Evolutionary conservation across 192 early-diverging fungal species (phyloP), one percentile per base, ranked within the genome.

Genomic region (Kappamyces sp.): DNA sequence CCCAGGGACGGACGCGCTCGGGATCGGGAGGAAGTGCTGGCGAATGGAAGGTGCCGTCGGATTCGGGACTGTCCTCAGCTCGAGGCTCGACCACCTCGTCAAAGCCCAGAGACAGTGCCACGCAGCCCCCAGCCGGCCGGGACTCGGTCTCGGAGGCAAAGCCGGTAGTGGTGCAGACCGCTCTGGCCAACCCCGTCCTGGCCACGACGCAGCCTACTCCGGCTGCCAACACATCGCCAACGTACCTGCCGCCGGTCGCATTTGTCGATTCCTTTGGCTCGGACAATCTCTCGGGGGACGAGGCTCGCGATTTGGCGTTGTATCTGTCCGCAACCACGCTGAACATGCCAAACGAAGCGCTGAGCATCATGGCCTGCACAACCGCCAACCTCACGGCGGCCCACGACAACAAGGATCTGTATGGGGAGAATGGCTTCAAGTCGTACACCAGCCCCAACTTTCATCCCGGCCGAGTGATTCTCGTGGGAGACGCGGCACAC

Each of bases 401-500:
- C 6, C 12, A 49, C 15, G 74, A 80, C 48, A 65, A 68, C 38
- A n/a, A 60, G 0, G 78, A 80, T 49, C 55, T 77, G 48, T 15
- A 33, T 0, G 68, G 66, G 35, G 63, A 74, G 6, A 45, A 64
- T 9, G 60, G 50, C 29, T 54, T 63, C 1, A 70, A 72, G 30
- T 69, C 67, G 11, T 72, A 66, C 54, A 71, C 73, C 39, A 45
- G 63, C 8, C 70, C 77, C 7, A 62, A 65, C n/a, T 64, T 71
- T 45, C 77, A 79, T 54, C 70, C 71, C 9, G 78, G 78, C n/a
- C 69, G 78, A 40, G 67, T 80, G 1, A 57, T 80, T 2, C 61
- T 77, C 14, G 66, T 80, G 29, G 78, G 78, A 14, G 74, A 77
- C 62, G 74, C 78, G 12, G 78, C 78, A 2, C 78, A 80, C 64